A percentile compares a stretch with the other conserved stretches of the same genome.
These are phyloP conservation scores for peach (Prunus persica) DNA, from an alignment of 306 rosid genomes.

Conservation along the genomic window Prunus_persica_NCBIv2 NC_034015.1:21821501-21822000, in stretches of 20 bases:
- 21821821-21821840: no score
- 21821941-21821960: not conserved
- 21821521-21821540: constrained; percentile 27
- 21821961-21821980: constrained; percentile 19
- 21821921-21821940: not conserved
- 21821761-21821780: no score
- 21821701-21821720: not conserved
- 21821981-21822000: constrained; percentile 15
- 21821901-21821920: not conserved
- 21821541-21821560: not conserved
- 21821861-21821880: not conserved
- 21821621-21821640: no score
- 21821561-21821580: not conserved
- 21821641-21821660: no score
- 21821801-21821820: no score
- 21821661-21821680: no score
- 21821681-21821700: no score
- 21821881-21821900: not conserved
- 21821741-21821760: not conserved
- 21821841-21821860: no score
- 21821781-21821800: no score
- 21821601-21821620: no score
- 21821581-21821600: not conserved
- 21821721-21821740: not conserved
- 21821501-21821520: constrained; percentile 17